Base-by-base conservation (phyloP, 176 grass and related monocot genomes). In the Ananas comosus region DNA sequence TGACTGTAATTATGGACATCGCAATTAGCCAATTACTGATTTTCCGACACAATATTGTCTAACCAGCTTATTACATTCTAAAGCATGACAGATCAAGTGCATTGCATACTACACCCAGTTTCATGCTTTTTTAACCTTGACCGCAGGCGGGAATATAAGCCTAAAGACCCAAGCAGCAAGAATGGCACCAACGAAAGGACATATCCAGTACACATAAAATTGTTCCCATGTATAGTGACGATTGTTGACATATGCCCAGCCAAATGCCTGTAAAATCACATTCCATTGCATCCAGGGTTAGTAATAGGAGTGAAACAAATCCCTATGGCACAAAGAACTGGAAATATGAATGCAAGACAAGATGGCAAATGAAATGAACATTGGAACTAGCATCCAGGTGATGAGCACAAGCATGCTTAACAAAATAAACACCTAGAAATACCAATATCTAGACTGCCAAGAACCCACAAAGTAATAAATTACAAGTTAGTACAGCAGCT, bases 141-240 rank as follows among this genome's bases (percentile, higher is more conserved):
- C 73, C 25, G 82, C 73, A 4, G 83, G 73, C 61, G 80, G 73
- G 57, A 87, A 92, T 17, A 96, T 1, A 24, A 80, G 53, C 71
- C 69, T 88, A 77, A 96, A 96, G 65, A 71, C 83, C 76, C 79
- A 89, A 24, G 86, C 93, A 63, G 93, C 93, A 65, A 88, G 67
- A 79, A 92, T 75, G 50, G 88, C 86, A 49, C 89, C 93, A 56
- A 92, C 13, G 13, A 96, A 96, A 12, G 93, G 93, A 85, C 93
- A 87, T 86, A 96, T 96, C 93, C 93, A 96, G 69, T 96, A 96
- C n/a, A 96, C 93, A 12, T 96, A 96, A 58, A 96, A 87, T 70
- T 96, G 93, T 51, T 96, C 93, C 88, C 88, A 96, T 0, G 88
- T 96, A 76, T 96, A 85, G 77, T 96, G 93, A 8, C 74, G 81